Evolutionary conservation across 169 alveolate genomes (phyloP).

Genomic region (Perkinsus marinus): DNA sequence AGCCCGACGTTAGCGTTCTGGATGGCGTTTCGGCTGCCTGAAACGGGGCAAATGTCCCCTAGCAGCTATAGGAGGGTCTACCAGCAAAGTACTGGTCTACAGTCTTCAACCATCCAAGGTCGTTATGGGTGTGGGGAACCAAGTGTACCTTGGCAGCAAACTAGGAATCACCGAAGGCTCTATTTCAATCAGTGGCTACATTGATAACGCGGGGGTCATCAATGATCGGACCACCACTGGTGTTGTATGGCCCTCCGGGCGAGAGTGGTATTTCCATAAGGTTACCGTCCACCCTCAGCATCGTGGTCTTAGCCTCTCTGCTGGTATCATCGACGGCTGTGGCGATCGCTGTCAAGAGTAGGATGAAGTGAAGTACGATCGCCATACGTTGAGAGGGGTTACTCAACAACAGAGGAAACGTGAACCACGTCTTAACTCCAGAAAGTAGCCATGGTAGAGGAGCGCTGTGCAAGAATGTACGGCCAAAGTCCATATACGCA

Average conservation of each 20-base stretch:
- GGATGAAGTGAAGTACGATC: no score
- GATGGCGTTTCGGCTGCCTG: background rate
- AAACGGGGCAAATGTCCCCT: no score
- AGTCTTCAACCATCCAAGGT: constrained; percentile 67
- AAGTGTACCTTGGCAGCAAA: constrained; percentile 7
- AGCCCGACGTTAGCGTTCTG: background rate
- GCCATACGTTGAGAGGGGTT: no score
- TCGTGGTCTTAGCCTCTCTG: no score
- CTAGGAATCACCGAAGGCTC: background rate
- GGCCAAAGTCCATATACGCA: no score
- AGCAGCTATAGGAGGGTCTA: no score
- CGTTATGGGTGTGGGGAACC: constrained; percentile 67
- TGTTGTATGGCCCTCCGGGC: background rate
- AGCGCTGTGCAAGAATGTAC: no score
- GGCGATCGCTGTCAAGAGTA: no score
- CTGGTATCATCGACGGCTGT: no score
- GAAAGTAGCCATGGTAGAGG: no score
- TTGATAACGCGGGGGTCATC: background rate
- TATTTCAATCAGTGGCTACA: background rate
- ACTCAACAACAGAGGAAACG: no score
- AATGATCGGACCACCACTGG: background rate
- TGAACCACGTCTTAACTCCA: no score
- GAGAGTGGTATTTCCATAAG: background rate
- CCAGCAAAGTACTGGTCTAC: constrained; percentile 48
- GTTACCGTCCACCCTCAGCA: background rate